These are phyloP conservation scores for Ampelomyces quisqualis DNA, from an alignment of 2,329 filamentous ascomycete species.

Conservation along the genomic window DNA sequence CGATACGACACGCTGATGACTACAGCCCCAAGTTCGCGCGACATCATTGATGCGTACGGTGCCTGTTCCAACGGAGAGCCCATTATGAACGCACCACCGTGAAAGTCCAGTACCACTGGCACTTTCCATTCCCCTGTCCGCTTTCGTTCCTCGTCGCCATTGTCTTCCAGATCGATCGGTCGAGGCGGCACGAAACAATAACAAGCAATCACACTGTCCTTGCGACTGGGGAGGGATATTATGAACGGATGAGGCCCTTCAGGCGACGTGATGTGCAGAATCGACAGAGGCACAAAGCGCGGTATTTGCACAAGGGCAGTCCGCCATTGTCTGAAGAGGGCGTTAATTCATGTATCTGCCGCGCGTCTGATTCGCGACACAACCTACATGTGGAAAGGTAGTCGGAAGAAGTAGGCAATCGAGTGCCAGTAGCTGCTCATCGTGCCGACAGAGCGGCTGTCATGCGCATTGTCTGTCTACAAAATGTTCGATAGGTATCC, in stretches of 20 bases:
- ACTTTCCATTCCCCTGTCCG: conserved; percentile 37
- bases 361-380: neutral
- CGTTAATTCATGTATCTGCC: no score
- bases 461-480: neutral
- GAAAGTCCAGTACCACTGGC: conserved; percentile 47
- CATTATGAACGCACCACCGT: conserved; percentile 47
- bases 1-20: conserved; percentile 53
- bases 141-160: conserved; percentile 18
- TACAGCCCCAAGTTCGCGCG: conserved; percentile 45
- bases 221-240: conserved; percentile 44
- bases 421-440: conserved; percentile 37
- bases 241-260: conserved; percentile 47
- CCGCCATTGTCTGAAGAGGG: no score
- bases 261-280: conserved; percentile 44
- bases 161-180: conserved; percentile 30
- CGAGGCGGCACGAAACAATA: conserved; percentile 47
- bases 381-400: conserved; percentile 37
- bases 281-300: conserved; percentile 40
- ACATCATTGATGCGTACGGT: conserved; percentile 51
- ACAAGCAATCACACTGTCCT: conserved; percentile 41
- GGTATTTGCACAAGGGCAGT: conserved; percentile 42
- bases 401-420: conserved; percentile 40
- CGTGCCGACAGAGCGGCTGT: conserved; percentile 4
- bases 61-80: conserved; percentile 49
- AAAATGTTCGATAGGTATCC: neutral